Evolutionary conservation across 805 yeast species (phyloP), one percentile per base, ranked within the genome.

Genomic region (Tetrapisispora taiwanensis): DNA sequence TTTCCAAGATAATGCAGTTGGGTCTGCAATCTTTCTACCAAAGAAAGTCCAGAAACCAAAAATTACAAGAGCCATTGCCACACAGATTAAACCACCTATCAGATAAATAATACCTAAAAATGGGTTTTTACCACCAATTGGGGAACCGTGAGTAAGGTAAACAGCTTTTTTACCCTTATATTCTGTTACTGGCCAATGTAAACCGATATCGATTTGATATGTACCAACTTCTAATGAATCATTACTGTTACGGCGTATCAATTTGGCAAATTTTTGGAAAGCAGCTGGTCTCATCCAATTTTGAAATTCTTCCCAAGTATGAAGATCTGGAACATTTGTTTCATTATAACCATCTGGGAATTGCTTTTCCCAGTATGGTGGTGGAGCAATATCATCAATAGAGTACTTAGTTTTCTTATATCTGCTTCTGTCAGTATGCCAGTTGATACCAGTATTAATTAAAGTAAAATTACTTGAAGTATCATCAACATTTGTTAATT

Each of bases 211-310:
- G 18, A 81, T 66, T 60, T 81, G 78, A 56, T 84, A 84, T 12
- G 69, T 69, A 33, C 92, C 92, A 5, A 69, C 67, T 12, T 62
- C 56, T 48, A 84, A 61, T 1, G 64, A 63, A 33, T 77, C 80
- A 39, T 76, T 58, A 48, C 75, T 79, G 56, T 82, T 83, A 58
- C 84, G 72, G 43, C 76, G 69, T 10, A 77, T 76, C 60, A 84
- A 62, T 60, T 83, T 84, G 50, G 79, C 74, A 59, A 81, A 81
- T 18, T 70, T 67, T 15, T 89, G 74, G 48, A 84, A 69, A 0
- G 86, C 92, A 7, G 89, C 79, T 2, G 90, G 79, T 56, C 95
- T 78, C 97, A 90, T 90, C 98, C 98, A 90, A 63, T 88, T 90
- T 69, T 88, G 95, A 54, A 90, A 75, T 51, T 80, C 80, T 59